Evolutionary conservation across 164 flowering plant species (phyloP), one percentile per base, ranked within the genome.

Genomic region (Dillenia suffruticosa): DNA sequence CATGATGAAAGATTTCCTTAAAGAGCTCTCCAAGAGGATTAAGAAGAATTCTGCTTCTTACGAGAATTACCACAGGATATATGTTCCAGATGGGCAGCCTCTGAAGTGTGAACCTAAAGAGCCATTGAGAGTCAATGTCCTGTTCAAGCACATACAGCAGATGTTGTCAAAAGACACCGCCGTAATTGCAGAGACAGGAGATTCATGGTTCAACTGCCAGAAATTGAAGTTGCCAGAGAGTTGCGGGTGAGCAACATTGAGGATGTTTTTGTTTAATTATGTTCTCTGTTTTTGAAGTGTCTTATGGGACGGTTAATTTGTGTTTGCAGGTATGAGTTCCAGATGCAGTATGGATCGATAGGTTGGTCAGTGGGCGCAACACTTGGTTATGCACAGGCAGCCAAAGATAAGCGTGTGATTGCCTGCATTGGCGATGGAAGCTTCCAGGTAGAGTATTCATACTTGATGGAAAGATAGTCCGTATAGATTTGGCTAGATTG

Each of bases 341-440:
- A 89, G 51, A 85, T 89, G 92, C 92, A 87, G 50, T 89, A 87
- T 71, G 96, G 89, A 66, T 89, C 96, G 9, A 89, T 89, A 49
- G 97, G 97, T 12, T 91, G 97, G 97, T 89, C 97, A 5, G 94
- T 89, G 12, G 94, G 97, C 52, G 97, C 96, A 17, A 86, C 96
- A 24, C 89, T 92, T 44, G 98, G 98, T 1, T 92, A 92, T 68
- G 96, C 96, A 9, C 89, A 87, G 74, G 96, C 88, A 57, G 89
- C 72, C 5, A 79, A 76, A 1, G 76, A 81, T 54, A 92, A 83
- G 74, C 82, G 98, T 11, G 87, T 92, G 17, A 76, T 92, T 74
- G 89, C 96, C 68, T 89, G 75, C 79, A 89, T 87, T 54, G 93
- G 91, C 14, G 96, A 89, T 76, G 96, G 93, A n/a, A 89, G 95